Base-by-base conservation (phyloP, 2,329 filamentous ascomycete species). In the Fusarium pseudonygamai region DNA sequence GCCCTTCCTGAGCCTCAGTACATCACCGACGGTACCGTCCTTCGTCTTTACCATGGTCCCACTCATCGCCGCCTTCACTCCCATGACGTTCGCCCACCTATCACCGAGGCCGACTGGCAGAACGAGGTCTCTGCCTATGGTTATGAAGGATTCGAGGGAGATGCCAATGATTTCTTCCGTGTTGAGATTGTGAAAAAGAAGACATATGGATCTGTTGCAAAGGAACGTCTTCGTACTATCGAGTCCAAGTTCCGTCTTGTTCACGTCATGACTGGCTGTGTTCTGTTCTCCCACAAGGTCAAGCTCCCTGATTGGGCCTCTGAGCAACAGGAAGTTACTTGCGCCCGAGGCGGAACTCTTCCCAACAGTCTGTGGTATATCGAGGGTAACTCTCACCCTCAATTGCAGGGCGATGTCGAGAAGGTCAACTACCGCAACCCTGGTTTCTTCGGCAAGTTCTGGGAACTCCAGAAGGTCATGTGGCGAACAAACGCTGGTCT, bases 281-380 rank as follows among this genome's bases (percentile, higher is more conserved):
- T 92, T 18, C 88, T 99, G 30, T 99, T 99, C 87, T 98, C 96
- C 2, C 96, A 99, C 88, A 98, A 98, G 86, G 95, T 98, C 81
- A 99, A 99, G 86, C 91, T 99, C 66, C 96, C 96, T 7, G 95
- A 97, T 6, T 99, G 96, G 96, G 96, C 93, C 52, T 99, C 93
- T 59, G 96, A 98, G 82, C 96, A 99, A 83, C 96, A 99, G 82
- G 96, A 99, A 83, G 96, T 99, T n/a, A 98, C 96, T 26, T 99
- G 96, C 80, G 96, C 96, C 13, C 93, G 92, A 77, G 92, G 93
- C 53, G 96, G 95, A 77, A 97, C 95, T 71, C 86, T 98, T 42
- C 96, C 96, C 62, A 99, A 99, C 88, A 97, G 95, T 79, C 85
- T 99, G 75, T 99, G 96, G 96, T 98, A 98, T 79, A 87, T 99